Evolutionary conservation across 495 filamentous ascomycete species (phyloP).

Genomic region (Penicilliopsis zonata): DNA sequence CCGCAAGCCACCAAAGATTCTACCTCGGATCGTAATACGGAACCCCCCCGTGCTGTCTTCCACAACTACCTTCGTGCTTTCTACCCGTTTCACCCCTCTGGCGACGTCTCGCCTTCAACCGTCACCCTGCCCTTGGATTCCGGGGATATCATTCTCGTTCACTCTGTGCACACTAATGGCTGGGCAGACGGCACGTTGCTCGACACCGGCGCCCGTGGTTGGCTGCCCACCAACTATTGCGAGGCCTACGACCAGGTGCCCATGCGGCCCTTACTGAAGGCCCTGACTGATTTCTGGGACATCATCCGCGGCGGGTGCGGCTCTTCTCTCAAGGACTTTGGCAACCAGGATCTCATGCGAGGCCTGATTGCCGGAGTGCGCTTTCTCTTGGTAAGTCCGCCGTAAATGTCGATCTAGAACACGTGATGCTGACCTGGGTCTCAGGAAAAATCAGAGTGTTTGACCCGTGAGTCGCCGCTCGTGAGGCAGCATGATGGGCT

Average conservation of each 20-base stretch:
- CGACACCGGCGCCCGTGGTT: slow-evolving; percentile 77
- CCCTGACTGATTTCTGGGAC: slow-evolving; percentile 88
- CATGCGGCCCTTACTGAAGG: slow-evolving; percentile 75
- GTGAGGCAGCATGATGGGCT: slow-evolving; percentile 66
- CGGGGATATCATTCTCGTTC: slow-evolving; percentile 87
- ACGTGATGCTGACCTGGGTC: slow-evolving; percentile 8
- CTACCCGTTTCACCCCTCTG: slow-evolving; percentile 77
- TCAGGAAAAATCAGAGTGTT: slow-evolving; percentile 78
- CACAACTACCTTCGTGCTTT: slow-evolving; percentile 95
- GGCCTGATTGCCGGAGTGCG: slow-evolving; percentile 89
- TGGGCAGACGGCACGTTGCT: slow-evolving; percentile 98
- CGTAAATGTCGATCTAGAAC: neutral
- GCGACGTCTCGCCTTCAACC: slow-evolving; percentile 57
- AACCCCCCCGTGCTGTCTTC: slow-evolving; percentile 52
- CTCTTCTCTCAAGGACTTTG: slow-evolving; percentile 58
- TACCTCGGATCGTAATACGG: slow-evolving; percentile 32
- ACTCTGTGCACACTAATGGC: slow-evolving; percentile 96
- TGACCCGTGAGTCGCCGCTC: slow-evolving; percentile 66
- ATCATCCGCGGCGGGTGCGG: slow-evolving; percentile 59
- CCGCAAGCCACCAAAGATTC: slow-evolving; percentile 50
- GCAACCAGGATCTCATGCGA: slow-evolving; percentile 81
- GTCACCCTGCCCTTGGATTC: slow-evolving; percentile 80
- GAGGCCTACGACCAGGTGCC: slow-evolving; percentile 81
- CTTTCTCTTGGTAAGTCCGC: slow-evolving; percentile 63
- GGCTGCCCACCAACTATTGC: slow-evolving; percentile 98